Conservation (phyloP, 306 rosid species). For the Aeschynomene evenia region DNA sequence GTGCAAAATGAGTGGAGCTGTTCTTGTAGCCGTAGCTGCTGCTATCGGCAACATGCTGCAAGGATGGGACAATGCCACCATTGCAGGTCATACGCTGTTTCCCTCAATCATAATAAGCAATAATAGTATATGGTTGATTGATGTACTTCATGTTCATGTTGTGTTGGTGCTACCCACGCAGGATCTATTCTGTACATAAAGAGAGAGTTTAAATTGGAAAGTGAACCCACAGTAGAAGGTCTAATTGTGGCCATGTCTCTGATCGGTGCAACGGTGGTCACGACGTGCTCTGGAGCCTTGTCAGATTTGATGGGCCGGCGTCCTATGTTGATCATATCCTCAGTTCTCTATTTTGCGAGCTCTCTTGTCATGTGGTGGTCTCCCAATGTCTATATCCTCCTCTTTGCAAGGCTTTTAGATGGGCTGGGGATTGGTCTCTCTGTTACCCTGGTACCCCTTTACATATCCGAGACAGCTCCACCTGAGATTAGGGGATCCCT, state of each 20-base stretch:
- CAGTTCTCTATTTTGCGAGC: conserved; percentile 64
- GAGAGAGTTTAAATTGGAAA: conserved; percentile 66
- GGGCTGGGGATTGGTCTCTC: conserved; percentile 82
- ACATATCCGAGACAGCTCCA: conserved; percentile 91
- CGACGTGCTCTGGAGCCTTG: conserved; percentile 69
- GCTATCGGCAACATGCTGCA: conserved; percentile 79
- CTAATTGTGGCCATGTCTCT: conserved; percentile 82
- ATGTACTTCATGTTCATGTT: background rate
- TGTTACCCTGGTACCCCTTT: conserved; percentile 74
- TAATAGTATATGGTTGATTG: background rate
- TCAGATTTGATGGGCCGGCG: conserved; percentile 82
- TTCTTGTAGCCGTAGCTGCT: conserved; percentile 81
- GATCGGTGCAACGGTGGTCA: conserved; percentile 78
- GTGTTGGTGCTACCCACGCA: conserved; percentile 14
- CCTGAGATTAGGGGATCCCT: conserved; percentile 84
- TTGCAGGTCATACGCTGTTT: conserved; percentile 52
- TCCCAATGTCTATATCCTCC: conserved; percentile 75
- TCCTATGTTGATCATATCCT: conserved; percentile 70
- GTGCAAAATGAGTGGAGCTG: conserved; percentile 68
- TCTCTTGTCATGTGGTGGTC: conserved; percentile 84
- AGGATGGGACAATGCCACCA: conserved; percentile 96
- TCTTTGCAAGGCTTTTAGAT: conserved; percentile 77
- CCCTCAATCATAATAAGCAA: background rate
- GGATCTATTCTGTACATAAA: conserved; percentile 84
- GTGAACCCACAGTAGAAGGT: conserved; percentile 74